Conservation (phyloP, 225 moss, liverwort and hornwort genomes). For the Straminergon stramineum region DNA sequence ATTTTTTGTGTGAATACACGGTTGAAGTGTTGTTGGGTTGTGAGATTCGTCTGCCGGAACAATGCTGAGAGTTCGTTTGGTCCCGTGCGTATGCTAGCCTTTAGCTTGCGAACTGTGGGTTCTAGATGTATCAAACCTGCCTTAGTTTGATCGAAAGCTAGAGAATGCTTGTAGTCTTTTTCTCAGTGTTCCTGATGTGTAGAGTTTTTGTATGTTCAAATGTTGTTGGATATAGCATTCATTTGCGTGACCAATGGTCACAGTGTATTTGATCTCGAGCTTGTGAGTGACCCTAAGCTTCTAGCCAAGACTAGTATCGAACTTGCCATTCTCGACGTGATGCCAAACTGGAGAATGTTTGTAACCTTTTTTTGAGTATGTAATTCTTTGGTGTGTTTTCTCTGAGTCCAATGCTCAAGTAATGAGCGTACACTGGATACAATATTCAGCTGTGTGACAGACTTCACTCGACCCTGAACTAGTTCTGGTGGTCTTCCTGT, state of each 20-base stretch:
- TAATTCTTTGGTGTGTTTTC: background rate
- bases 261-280: background rate
- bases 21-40: background rate
- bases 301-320: background rate
- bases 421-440: no score
- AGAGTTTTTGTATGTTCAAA: background rate
- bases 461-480: background rate
- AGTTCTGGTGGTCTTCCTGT: background rate
- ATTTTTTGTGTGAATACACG: no score
- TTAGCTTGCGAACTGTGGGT: background rate
- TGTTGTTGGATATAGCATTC: background rate
- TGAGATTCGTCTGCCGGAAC: background rate
- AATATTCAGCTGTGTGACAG: background rate
- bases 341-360: background rate
- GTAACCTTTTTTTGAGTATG: background rate
- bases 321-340: background rate
- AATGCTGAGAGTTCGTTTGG: background rate
- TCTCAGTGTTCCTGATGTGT: background rate
- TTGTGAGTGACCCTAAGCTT: background rate
- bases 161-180: background rate
- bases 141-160: no score
- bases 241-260: background rate
- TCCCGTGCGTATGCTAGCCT: background rate
- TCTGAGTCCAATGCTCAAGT: background rate
- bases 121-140: no score